Percentiles rank a stretch among this genome's conserved stretches.
phyloP scores from a whole-genome alignment of 2,329 filamentous ascomycete genomes.

The Neocucurbitaria cava region DNA sequence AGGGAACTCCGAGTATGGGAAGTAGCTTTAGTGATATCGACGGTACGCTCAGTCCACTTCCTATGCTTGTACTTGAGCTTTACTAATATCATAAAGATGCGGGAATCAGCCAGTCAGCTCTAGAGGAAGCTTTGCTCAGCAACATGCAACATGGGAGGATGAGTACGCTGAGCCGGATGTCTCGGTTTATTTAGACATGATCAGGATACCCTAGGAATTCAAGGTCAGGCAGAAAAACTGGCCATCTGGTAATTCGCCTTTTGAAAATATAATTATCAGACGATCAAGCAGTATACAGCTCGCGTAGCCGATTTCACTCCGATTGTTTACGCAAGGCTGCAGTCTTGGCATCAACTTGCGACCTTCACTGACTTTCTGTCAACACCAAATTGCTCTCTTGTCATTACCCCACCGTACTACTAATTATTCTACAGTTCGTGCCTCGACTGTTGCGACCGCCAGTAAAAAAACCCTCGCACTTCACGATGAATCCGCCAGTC shows the following conservation, averaged over 20 bases:
- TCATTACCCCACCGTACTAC: neutral
- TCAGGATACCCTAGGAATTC: neutral
- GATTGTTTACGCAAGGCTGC: neutral
- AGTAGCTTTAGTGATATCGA: conserved; percentile 88
- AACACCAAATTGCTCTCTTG: neutral
- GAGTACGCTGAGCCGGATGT: conserved; percentile 72
- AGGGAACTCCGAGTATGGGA: conserved; percentile 56
- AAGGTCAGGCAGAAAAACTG: neutral
- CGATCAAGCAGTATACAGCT: neutral
- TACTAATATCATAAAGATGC: conserved; percentile 62
- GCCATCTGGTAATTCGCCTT: neutral
- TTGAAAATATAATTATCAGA: neutral
- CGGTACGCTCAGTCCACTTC: conserved; percentile 55
- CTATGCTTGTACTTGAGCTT: conserved; percentile 4
- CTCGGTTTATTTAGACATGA: conserved; percentile 50
- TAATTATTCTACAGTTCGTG: no score
- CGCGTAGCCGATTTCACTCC: neutral
- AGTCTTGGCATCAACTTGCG: conserved; percentile 9
- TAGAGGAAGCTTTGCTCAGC: conserved; percentile 79
- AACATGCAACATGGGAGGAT: conserved; percentile 73
- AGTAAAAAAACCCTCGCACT: neutral
- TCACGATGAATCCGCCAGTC: conserved; percentile 12
- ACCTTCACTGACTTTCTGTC: neutral
- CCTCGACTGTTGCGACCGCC: no score
- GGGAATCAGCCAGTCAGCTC: conserved; percentile 79